Conservation (phyloP, 306 rosid species). For the Cucurbita ficifolia region DNA sequence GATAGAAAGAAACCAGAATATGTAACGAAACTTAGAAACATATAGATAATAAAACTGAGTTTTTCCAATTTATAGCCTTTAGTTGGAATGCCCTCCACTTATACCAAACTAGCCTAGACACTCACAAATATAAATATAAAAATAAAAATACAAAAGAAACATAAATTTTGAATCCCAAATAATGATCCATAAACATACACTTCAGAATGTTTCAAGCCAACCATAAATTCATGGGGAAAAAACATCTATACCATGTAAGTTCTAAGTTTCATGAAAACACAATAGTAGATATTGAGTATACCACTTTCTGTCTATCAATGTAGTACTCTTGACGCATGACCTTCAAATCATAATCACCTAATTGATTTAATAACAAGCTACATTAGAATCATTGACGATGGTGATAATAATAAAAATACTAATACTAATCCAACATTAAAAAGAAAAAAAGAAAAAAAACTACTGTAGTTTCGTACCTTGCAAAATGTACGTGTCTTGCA, state of each 20-base stretch:
- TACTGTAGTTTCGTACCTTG: constrained; percentile 36
- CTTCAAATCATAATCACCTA: constrained; percentile 98
- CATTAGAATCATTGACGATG: constrained; percentile 5
- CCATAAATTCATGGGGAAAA: neutral
- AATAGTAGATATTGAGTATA: constrained; percentile 15
- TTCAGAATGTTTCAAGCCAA: neutral
- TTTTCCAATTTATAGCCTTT: neutral
- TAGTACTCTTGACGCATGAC: constrained; percentile 97
- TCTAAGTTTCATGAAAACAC: neutral
- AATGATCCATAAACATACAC: neutral
- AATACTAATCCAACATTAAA: neutral
- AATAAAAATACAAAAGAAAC: neutral
- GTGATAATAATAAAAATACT: neutral
- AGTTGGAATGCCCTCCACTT: neutral
- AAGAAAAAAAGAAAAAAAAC: neutral
- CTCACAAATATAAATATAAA: neutral
- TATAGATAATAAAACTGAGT: neutral
- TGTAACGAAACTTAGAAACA: neutral
- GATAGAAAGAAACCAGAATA: neutral
- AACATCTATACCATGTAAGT: neutral
- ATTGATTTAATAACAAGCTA: constrained; percentile 10
- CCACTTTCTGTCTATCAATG: constrained; percentile 76
- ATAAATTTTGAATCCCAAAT: neutral
- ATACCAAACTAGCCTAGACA: neutral
- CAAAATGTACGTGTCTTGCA: constrained; percentile 91